phyloP scores from a whole-genome alignment of 345 rosid genomes.

The Angophora floribunda region DNA sequence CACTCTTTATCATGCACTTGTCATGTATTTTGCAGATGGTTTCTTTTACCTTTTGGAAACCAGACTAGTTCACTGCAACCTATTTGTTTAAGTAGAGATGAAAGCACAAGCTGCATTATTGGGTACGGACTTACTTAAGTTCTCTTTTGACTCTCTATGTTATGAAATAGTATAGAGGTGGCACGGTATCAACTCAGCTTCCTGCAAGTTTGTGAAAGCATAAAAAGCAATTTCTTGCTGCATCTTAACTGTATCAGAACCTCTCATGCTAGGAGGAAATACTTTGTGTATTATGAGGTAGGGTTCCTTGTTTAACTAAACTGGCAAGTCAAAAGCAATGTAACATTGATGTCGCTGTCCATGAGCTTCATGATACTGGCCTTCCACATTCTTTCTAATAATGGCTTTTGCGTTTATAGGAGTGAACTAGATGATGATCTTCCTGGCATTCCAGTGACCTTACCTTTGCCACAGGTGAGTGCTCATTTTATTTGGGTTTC shows the following conservation, averaged over 20 bases:
- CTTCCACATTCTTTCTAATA: background rate
- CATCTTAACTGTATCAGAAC: background rate
- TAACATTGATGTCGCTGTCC: background rate
- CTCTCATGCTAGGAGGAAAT: background rate
- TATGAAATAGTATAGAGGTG: background rate
- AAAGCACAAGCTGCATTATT: conserved; percentile 42
- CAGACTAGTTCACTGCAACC: conserved; percentile 31
- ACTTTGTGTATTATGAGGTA: background rate
- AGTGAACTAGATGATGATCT: conserved; percentile 38
- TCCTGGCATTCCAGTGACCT: conserved; percentile 44
- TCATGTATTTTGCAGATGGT: conserved; percentile 37
- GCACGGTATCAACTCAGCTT: background rate
- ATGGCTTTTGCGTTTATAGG: conserved; percentile 24
- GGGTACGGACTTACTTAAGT: conserved; percentile 39
- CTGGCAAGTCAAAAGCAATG: background rate
- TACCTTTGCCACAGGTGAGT: conserved; percentile 53
- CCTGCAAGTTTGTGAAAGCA: background rate
- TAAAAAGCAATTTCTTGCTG: background rate
- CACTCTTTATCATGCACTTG: background rate
- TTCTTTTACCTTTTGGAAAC: conserved; percentile 46
- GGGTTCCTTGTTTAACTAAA: background rate
- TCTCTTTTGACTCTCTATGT: background rate
- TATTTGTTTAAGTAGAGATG: conserved; percentile 40
- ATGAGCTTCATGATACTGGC: background rate
- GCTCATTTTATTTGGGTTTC: background rate